Conservation (phyloP, 2,329 filamentous ascomycete genomes). For the Aureobasidium sp. region DNA sequence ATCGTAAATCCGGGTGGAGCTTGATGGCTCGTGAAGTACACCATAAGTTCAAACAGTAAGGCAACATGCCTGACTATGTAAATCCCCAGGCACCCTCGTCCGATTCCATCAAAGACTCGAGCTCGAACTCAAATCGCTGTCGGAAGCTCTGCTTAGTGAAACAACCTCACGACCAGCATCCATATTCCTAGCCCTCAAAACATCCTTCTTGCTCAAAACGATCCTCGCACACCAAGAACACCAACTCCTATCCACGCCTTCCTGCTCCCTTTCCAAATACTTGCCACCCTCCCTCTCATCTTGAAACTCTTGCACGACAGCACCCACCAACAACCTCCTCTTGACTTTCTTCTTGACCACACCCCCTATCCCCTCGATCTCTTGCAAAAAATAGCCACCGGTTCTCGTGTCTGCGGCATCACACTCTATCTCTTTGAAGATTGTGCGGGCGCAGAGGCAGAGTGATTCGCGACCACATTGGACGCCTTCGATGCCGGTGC, state of each 20-base stretch:
- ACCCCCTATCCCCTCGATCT: conserved; percentile 86
- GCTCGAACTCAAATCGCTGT: background rate
- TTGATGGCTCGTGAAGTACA: background rate
- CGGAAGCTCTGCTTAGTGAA: background rate
- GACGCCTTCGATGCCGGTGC: conserved; percentile 80
- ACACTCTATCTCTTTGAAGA: conserved; percentile 78
- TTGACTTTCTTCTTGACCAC: conserved; percentile 83
- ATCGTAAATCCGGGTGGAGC: background rate
- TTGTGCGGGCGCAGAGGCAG: conserved; percentile 68
- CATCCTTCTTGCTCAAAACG: conserved; percentile 51
- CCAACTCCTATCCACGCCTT: conserved; percentile 66
- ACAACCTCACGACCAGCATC: background rate
- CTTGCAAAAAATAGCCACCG: conserved; percentile 72
- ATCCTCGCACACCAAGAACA: conserved; percentile 85
- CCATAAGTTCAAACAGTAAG: background rate
- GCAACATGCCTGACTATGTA: background rate
- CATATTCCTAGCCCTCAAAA: background rate
- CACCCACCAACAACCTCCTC: conserved; percentile 70
- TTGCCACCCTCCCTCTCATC: conserved; percentile 61
- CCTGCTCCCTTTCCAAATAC: conserved; percentile 62
- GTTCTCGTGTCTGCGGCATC: conserved; percentile 42
- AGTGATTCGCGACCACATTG: conserved; percentile 70
- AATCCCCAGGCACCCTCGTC: background rate
- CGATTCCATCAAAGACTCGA: background rate
- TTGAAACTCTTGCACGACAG: conserved; percentile 76